A percentile compares a stretch with the other conserved stretches of the same genome.
Evolutionary conservation across 805 yeast genomes (phyloP).

Genomic region (Suhomyces sp.): DNA sequence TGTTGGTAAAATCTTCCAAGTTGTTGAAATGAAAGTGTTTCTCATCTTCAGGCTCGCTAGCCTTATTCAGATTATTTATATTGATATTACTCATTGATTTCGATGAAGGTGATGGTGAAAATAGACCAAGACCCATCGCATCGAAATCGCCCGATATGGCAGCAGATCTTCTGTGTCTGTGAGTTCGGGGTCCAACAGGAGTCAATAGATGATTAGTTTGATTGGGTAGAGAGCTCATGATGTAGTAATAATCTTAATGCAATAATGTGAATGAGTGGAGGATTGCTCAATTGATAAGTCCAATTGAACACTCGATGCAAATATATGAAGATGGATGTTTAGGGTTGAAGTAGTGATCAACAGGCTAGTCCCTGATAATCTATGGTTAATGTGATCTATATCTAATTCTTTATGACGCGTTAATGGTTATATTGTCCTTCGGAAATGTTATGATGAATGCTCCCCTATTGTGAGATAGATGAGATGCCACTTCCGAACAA

Average conservation of each 20-base stretch:
- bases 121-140: constrained; percentile 35
- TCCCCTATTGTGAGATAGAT: not conserved
- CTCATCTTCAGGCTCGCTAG: constrained; percentile 18
- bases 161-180: constrained; percentile 81
- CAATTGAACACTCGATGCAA: not conserved
- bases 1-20: constrained; percentile 32
- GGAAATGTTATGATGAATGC: not conserved
- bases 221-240: constrained; percentile 10
- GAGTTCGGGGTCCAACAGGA: constrained; percentile 38
- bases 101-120: constrained; percentile 23
- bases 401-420: not conserved
- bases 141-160: constrained; percentile 89
- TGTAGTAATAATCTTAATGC: not conserved
- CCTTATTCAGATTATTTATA: not conserved
- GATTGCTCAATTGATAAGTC: not conserved
- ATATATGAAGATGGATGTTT: not conserved
- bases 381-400: not conserved
- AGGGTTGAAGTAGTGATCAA: not conserved
- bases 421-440: not conserved
- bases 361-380: not conserved
- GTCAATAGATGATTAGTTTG: constrained; percentile 3
- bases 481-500: not conserved
- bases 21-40: constrained; percentile 32
- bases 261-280: not conserved
- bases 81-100: constrained; percentile 7